A percentile compares a stretch with the other conserved stretches of the same genome.
Evolutionary conservation across 768 basidiomycete species (phyloP).

Genomic region (Suillus subluteus): DNA sequence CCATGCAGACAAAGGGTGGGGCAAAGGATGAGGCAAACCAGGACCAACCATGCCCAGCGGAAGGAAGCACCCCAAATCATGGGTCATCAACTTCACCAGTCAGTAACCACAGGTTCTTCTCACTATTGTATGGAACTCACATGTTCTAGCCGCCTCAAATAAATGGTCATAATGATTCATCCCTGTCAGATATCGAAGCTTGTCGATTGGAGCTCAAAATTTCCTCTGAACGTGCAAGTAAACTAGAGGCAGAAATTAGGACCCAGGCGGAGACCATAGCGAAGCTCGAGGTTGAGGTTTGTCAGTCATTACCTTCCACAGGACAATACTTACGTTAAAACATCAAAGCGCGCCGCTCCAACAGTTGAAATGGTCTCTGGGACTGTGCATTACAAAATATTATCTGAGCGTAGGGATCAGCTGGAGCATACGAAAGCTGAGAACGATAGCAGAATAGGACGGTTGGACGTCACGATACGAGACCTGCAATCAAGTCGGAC

Average conservation of each 20-base stretch:
- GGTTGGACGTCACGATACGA: slow-evolving; percentile 49
- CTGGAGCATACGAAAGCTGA: slow-evolving; percentile 48
- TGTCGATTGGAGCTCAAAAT: slow-evolving; percentile 28
- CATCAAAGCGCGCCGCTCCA: slow-evolving; percentile 22
- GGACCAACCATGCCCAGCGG: slow-evolving; percentile 31
- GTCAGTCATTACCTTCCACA: slow-evolving; percentile 27
- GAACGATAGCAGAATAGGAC: slow-evolving; percentile 40
- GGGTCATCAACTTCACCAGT: slow-evolving; percentile 70
- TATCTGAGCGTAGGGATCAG: slow-evolving; percentile 56
- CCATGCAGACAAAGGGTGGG: slow-evolving; percentile 45
- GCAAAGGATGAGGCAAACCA: slow-evolving; percentile 34
- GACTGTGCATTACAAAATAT: slow-evolving; percentile 55
- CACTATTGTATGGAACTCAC: slow-evolving; percentile 38
- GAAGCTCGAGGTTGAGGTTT: slow-evolving; percentile 49
- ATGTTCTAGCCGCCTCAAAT: slow-evolving; percentile 43
- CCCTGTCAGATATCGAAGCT: slow-evolving; percentile 46
- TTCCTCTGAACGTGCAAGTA: slow-evolving; percentile 47
- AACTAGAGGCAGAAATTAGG: slow-evolving; percentile 50
- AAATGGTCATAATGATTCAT: slow-evolving; percentile 45
- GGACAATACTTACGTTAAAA: slow-evolving; percentile 30
- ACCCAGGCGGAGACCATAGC: slow-evolving; percentile 49
- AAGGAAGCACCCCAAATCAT: slow-evolving; percentile 49
- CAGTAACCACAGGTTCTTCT: slow-evolving; percentile 52
- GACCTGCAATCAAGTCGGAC: slow-evolving; percentile 42
- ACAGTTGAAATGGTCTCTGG: slow-evolving; percentile 51